Percentiles rank a stretch among this genome's conserved stretches.
Evolutionary conservation across 768 basidiomycete species (phyloP).

Genomic region (Xanthoconium purpureum): DNA sequence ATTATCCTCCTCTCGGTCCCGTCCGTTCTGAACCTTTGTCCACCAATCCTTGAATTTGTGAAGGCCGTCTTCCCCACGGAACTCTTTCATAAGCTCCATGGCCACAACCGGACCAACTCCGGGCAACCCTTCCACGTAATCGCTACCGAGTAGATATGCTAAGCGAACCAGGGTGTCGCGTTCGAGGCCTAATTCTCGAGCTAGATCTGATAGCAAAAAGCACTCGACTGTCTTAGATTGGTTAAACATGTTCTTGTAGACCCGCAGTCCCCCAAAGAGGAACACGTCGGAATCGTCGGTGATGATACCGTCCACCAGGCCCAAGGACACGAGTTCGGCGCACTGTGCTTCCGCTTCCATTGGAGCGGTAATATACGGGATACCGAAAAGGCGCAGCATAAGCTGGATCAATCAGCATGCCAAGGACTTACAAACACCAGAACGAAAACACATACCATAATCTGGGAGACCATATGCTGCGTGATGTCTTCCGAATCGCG

Average conservation of each 20-base stretch:
- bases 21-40: slow-evolving; percentile 86
- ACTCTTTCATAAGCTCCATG: slow-evolving; percentile 93
- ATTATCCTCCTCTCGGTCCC: slow-evolving; percentile 73
- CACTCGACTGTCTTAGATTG: slow-evolving; percentile 98
- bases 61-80: slow-evolving; percentile 81
- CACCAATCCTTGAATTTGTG: slow-evolving; percentile 93
- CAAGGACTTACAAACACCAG: slow-evolving; percentile 1
- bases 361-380: slow-evolving; percentile 97
- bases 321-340: slow-evolving; percentile 80
- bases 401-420: slow-evolving; percentile 44
- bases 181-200: slow-evolving; percentile 82
- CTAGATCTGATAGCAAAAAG: slow-evolving; percentile 80
- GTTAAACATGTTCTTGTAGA: slow-evolving; percentile 99
- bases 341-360: slow-evolving; percentile 99
- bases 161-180: slow-evolving; percentile 83
- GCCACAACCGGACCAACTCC: slow-evolving; percentile 95
- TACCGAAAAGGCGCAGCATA: slow-evolving; percentile 90
- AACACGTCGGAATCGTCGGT: slow-evolving; percentile 99
- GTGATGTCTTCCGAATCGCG: slow-evolving; percentile 94
- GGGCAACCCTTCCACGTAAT: slow-evolving; percentile 90
- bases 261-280: slow-evolving; percentile 91
- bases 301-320: slow-evolving; percentile 94
- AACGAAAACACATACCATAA: slow-evolving; percentile 46
- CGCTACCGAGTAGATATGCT: slow-evolving; percentile 93
- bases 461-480: slow-evolving; percentile 90